Evolutionary conservation across 2,329 filamentous ascomycete species (phyloP).

Genomic region (Aspergillus quadrilineatus): DNA sequence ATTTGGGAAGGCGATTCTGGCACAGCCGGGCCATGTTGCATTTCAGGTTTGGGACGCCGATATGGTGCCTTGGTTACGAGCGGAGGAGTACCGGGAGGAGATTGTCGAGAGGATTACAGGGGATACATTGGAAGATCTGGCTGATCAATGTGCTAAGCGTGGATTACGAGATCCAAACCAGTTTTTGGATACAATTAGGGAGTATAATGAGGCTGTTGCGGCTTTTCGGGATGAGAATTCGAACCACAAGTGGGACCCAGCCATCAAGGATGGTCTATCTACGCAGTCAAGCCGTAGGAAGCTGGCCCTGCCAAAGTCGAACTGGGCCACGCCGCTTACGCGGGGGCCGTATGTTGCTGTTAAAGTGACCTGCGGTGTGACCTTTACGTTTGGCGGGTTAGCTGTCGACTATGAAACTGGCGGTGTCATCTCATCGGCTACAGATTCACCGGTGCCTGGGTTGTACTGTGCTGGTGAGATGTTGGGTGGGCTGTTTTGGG

Average conservation of each 20-base stretch:
- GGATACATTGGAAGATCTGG: slow-evolving; percentile 55
- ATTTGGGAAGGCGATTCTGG: slow-evolving; percentile 62
- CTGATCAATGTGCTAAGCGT: slow-evolving; percentile 45
- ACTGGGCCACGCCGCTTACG: slow-evolving; percentile 63
- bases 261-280: slow-evolving; percentile 61
- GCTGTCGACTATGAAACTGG: slow-evolving; percentile 56
- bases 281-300: slow-evolving; percentile 52
- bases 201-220: slow-evolving; percentile 60
- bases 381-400: slow-evolving; percentile 68
- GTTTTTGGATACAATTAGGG: slow-evolving; percentile 54
- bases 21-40: slow-evolving; percentile 57
- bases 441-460: slow-evolving; percentile 46
- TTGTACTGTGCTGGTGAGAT: slow-evolving; percentile 65
- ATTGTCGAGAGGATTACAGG: slow-evolving; percentile 56
- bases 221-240: slow-evolving; percentile 49
- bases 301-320: slow-evolving; percentile 58
- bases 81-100: slow-evolving; percentile 63
- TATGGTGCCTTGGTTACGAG: slow-evolving; percentile 53
- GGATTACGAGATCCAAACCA: slow-evolving; percentile 49
- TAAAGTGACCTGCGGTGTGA: slow-evolving; percentile 64
- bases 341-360: slow-evolving; percentile 61
- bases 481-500: slow-evolving; percentile 63
- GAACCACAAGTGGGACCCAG: slow-evolving; percentile 55
- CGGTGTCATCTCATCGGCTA: slow-evolving; percentile 36
- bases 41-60: slow-evolving; percentile 66